Conservation (phyloP, 2,329 filamentous ascomycete species). For the Tolypocladium ovalisporum region DNA sequence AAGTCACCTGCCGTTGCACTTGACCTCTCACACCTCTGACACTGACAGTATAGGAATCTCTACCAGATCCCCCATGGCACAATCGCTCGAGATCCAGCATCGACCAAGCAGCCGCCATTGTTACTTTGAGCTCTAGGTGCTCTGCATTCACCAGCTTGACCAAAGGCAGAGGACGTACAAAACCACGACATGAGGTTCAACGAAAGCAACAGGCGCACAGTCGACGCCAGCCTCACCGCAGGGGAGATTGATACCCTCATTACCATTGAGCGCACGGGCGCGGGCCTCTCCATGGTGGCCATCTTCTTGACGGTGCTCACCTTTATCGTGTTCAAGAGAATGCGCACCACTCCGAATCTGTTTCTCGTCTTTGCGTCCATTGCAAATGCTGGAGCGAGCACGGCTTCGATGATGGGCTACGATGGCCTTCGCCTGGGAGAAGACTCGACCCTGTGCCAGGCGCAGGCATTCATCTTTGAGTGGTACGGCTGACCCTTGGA, state of each 20-base stretch:
- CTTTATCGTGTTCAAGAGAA: constrained; percentile 36
- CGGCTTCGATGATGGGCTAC: constrained; percentile 61
- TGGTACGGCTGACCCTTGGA: constrained; percentile 38
- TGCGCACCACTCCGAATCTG: constrained; percentile 46
- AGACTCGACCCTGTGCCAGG: constrained; percentile 47
- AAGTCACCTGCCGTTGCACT: neutral
- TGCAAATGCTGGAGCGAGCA: constrained; percentile 40
- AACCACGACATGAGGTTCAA: neutral
- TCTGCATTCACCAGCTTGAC: neutral
- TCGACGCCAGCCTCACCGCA: constrained; percentile 15
- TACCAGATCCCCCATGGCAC: neutral
- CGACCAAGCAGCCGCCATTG: neutral
- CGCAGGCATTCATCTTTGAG: constrained; percentile 51
- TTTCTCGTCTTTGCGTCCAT: constrained; percentile 28
- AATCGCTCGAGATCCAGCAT: neutral
- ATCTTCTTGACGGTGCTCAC: constrained; percentile 38
- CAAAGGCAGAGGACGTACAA: neutral
- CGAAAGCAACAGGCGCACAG: neutral
- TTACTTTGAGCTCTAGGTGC: neutral
- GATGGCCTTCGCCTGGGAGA: constrained; percentile 47
- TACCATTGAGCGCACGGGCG: constrained; percentile 40
- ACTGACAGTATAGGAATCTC: neutral
- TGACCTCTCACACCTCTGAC: no score
- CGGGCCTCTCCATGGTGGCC: constrained; percentile 40
- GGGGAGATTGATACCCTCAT: constrained; percentile 33